Evolutionary conservation across 768 basidiomycete genomes (phyloP), one percentile per base, ranked within the genome.

Genomic region (Pleurotus salmoneostramineus): DNA sequence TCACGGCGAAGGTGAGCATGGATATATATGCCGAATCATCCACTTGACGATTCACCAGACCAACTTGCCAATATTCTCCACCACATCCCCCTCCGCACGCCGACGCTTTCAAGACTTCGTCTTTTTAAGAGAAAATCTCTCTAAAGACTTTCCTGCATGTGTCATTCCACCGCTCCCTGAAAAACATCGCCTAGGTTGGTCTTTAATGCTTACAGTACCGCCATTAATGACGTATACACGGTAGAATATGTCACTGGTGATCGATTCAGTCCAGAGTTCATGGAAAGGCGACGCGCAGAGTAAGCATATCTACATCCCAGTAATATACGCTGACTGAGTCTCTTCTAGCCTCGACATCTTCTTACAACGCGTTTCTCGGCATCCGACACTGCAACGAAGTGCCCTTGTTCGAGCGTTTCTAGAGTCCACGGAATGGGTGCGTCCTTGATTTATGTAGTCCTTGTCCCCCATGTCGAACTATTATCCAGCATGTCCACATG

Each of bases 231-330:
- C 52, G 27, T 35, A 46, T 43, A 27, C 43, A 36, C 21, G 31
- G 36, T 63, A 97, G 97, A 98, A 72, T 99, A 99, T 69, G 83
- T 99, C 57, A 98, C 96, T 31, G 97, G 97, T 10, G 97, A 98
- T 72, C 81, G 97, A 60, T 99, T 99, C 73, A 94, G 94, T 63
- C 87, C 90, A 6, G 97, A 98, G 66, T 99, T 99, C 65, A 91
- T 98, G 83, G 96, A 99, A 70, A 84, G 91, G 43, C 81, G 97
- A 62, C 81, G 95, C 64, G 72, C 85, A 61, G 93, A 96, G 93
- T 95, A 70, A 70, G 90, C 70, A 54, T 32, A 17, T 12, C 42
- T 56, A 34, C 37, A 51, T 58, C 37, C 60, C 57, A 45, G 57
- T 33, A 59, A 35, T 6, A 33, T 27, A n/a, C 56, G 27, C 12